Conservation (phyloP, 148 eudicot genomes). For the Oxyria digyna region DNA sequence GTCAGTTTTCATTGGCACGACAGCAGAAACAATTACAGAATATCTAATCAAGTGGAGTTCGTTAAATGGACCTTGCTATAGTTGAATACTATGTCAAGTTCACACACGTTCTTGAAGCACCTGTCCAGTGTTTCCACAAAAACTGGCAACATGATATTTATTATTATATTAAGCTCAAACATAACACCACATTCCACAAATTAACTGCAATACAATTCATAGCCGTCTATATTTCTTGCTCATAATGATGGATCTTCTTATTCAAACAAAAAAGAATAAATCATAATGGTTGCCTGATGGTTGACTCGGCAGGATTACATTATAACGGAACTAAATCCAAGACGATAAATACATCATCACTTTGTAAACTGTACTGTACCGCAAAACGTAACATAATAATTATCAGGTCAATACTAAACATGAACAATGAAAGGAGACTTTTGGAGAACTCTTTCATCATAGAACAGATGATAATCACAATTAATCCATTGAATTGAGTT, state of each 20-base stretch:
- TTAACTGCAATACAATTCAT: neutral
- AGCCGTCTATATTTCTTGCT: neutral
- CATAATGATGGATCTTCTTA: neutral
- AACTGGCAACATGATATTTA: slow-evolving; percentile 31
- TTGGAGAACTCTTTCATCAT: neutral
- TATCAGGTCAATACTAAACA: neutral
- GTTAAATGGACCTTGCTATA: slow-evolving; percentile 60
- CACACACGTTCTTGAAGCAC: slow-evolving; percentile 89
- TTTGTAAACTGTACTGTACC: neutral
- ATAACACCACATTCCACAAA: neutral
- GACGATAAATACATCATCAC: neutral
- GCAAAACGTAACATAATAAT: neutral
- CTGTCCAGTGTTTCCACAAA: slow-evolving; percentile 93
- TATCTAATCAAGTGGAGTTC: neutral
- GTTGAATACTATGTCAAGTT: slow-evolving; percentile 81
- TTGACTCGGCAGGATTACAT: neutral
- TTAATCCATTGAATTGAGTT: neutral
- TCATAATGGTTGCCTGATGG: neutral
- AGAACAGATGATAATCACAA: neutral
- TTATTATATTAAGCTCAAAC: neutral
- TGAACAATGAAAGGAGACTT: neutral
- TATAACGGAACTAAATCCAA: neutral
- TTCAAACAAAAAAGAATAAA: neutral
- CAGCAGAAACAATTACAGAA: neutral
- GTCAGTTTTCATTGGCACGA: neutral